Base-by-base conservation (phyloP, 2,329 filamentous ascomycete genomes). In the Ophiostoma montium region DNA sequence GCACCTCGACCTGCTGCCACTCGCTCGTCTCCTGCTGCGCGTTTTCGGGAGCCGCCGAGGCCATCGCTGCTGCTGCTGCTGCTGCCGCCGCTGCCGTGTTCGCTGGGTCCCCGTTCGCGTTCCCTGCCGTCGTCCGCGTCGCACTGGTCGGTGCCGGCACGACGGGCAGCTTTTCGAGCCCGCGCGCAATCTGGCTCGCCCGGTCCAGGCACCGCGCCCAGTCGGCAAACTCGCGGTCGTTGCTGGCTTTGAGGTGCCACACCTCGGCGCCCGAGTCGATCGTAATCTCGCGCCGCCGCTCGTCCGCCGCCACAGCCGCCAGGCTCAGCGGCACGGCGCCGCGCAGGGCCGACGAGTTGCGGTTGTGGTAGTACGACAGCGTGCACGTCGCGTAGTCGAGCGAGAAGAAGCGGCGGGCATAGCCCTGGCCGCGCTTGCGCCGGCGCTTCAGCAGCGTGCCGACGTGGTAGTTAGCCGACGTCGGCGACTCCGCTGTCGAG, bases 241-340 rank as follows among this genome's bases (percentile, higher is more conserved):
- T 94, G 46, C 76, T 78, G 3, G 92, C 87, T 58, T 82, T 82
- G 30, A 98, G 70, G 67, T 96, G 92, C 92, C 92, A 98, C 23
- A 98, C 80, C 64, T 98, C 92, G 2, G 92, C 89, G 1, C 92
- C 92, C 0, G 92, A 96, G 62, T 98, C 92, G 50, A 98, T 92
- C 38, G 84, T 94, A 48, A 98, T 95, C 63, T 96, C 90, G 55
- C 88, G 78, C 35, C 85, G 80, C 59, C 85, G 80, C 62, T 92
- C 86, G 61, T 95, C 89, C 8, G 87, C 87, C 3, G 89, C 86
- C 52, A 98, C 84, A 5, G 87, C 92, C 15, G 92, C 92, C 47
- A 98, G 69, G 23, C 87, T 92, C 9, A 98, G 72, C 0, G 92
- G 92, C 47, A 98, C 92, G 8, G 92, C 88, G 16, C 92, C 92